Evolutionary conservation across 305 asterid species (phyloP).

Genomic region (Rubia tinctorum): DNA sequence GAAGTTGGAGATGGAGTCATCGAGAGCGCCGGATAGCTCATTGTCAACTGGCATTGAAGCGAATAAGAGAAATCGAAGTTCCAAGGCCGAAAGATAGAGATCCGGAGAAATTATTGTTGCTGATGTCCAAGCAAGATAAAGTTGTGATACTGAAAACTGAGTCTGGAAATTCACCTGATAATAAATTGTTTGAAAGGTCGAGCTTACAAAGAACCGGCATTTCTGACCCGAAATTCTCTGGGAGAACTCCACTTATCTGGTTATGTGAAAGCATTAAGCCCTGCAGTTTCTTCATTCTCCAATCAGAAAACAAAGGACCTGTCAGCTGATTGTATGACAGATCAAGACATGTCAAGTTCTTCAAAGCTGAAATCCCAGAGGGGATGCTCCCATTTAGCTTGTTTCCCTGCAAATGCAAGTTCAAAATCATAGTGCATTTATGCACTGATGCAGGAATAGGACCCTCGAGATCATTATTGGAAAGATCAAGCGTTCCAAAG

Average conservation of each 20-base stretch:
- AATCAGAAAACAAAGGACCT: slow-evolving; percentile 34
- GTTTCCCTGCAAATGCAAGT: slow-evolving; percentile 51
- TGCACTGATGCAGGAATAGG: slow-evolving; percentile 51
- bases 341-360: slow-evolving; percentile 51
- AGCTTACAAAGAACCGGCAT: slow-evolving; percentile 48
- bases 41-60: slow-evolving; percentile 65
- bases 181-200: slow-evolving; percentile 51
- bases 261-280: slow-evolving; percentile 71
- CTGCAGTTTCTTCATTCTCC: slow-evolving; percentile 50
- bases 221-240: slow-evolving; percentile 32
- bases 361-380: slow-evolving; percentile 40
- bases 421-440: slow-evolving; percentile 47
- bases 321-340: slow-evolving; percentile 59
- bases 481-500: slow-evolving; percentile 81
- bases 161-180: slow-evolving; percentile 56
- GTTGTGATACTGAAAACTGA: slow-evolving; percentile 46
- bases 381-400: slow-evolving; percentile 77
- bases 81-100: slow-evolving; percentile 27
- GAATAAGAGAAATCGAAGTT: slow-evolving; percentile 42
- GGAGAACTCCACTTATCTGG: slow-evolving; percentile 45
- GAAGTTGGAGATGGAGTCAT: slow-evolving; percentile 46
- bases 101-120: slow-evolving; percentile 58
- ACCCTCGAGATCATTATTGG: slow-evolving; percentile 56
- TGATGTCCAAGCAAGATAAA: slow-evolving; percentile 58
- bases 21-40: slow-evolving; percentile 42